Conservation (phyloP, 2,329 filamentous ascomycete genomes). For the Exophiala alcalophila region DNA sequence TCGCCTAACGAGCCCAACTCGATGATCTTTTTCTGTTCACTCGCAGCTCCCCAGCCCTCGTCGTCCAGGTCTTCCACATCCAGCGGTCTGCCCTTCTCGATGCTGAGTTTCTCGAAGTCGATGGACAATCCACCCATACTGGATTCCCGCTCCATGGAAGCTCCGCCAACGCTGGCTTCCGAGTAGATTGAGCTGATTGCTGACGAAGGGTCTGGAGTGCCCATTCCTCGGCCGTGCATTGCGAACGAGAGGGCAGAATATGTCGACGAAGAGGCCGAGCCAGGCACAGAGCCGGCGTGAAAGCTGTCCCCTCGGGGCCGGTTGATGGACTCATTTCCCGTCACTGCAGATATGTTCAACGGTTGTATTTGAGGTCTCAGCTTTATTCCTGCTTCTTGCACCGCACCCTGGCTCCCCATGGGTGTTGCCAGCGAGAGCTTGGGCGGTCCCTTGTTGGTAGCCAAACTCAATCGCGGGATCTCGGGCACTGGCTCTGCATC, state of each 20-base stretch:
- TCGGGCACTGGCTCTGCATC: constrained; percentile 42
- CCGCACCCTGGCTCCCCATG: constrained; percentile 72
- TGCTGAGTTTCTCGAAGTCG: constrained; percentile 72
- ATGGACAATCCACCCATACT: constrained; percentile 74
- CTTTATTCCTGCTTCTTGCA: constrained; percentile 62
- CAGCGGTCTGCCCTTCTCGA: constrained; percentile 77
- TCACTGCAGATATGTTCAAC: constrained; percentile 35
- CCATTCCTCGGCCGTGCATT: constrained; percentile 61
- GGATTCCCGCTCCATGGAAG: constrained; percentile 76
- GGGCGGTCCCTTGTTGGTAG: constrained; percentile 52
- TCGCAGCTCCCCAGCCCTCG: constrained; percentile 91
- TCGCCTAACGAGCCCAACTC: constrained; percentile 90
- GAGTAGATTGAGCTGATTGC: constrained; percentile 84
- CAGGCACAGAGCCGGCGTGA: constrained; percentile 74
- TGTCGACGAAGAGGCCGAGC: constrained; percentile 81
- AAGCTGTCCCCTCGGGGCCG: constrained; percentile 84
- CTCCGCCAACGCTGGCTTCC: constrained; percentile 71
- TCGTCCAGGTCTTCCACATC: constrained; percentile 96
- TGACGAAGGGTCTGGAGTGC: constrained; percentile 79
- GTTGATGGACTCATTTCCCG: constrained; percentile 70
- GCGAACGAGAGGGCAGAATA: constrained; percentile 82
- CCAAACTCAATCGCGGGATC: constrained; percentile 38
- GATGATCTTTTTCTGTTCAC: constrained; percentile 79
- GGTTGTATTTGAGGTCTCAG: constrained; percentile 56
- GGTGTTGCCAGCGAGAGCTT: constrained; percentile 82